Evolutionary conservation across 345 rosid species (phyloP).

Genomic region (Salix koriyanagi): DNA sequence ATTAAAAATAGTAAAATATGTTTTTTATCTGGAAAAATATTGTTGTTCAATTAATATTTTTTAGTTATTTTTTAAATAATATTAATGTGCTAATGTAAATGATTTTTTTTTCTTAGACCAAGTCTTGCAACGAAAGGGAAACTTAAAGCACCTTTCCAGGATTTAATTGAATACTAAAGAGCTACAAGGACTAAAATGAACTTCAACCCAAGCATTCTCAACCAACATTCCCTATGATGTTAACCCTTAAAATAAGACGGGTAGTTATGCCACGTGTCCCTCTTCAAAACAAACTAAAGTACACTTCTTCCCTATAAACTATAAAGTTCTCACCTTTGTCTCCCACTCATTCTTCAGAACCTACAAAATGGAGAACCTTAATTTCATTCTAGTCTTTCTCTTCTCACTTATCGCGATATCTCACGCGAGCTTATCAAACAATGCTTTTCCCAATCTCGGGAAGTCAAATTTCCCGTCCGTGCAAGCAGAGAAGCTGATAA

Average conservation of each 20-base stretch:
- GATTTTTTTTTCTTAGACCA: no score
- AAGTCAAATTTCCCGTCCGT: slow-evolving; percentile 55
- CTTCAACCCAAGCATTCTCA: neutral
- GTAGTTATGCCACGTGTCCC: slow-evolving; percentile 18
- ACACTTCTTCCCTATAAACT: neutral
- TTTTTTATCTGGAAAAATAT: no score
- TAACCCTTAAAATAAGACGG: neutral
- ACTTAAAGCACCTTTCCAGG: neutral
- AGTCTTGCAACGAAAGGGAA: no score
- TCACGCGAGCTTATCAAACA: neutral
- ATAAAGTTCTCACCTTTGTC: neutral
- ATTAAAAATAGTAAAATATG: no score
- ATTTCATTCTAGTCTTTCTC: slow-evolving; percentile 17
- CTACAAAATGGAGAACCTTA: slow-evolving; percentile 39
- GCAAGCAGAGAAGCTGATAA: slow-evolving; percentile 69
- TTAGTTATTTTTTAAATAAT: no score
- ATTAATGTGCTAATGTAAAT: no score
- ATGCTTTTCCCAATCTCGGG: slow-evolving; percentile 21
- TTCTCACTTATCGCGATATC: slow-evolving; percentile 24
- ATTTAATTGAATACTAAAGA: neutral
- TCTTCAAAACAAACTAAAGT: neutral
- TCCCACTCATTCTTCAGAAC: neutral
- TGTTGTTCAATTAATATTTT: no score
- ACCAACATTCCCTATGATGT: neutral
- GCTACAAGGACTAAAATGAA: neutral